phyloP scores from a whole-genome alignment of 2,329 filamentous ascomycete genomes.

The Harringtonia lauricola region DNA sequence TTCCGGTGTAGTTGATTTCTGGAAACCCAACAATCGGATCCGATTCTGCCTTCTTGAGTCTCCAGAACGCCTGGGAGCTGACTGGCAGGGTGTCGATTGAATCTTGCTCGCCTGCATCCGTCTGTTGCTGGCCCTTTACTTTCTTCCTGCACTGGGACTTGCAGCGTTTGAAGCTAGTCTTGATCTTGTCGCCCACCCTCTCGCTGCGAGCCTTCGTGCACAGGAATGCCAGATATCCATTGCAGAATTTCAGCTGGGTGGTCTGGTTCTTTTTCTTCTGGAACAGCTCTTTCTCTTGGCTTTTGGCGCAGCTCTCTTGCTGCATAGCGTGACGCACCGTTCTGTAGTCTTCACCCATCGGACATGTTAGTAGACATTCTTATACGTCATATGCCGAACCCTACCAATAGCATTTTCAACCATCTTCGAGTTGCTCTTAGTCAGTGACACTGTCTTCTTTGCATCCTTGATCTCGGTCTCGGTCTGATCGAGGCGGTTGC shows the following conservation, averaged over 20 bases:
- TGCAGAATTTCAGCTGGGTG: not conserved
- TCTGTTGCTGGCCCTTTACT: too few species aligned
- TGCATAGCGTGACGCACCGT: too few species aligned
- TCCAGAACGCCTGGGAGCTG: conserved; percentile 6
- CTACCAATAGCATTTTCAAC: too few species aligned
- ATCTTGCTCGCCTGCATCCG: not conserved
- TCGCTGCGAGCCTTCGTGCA: not conserved
- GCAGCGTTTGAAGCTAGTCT: not conserved
- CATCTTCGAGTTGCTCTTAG: too few species aligned
- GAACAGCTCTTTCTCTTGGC: not conserved
- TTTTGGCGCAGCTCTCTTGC: too few species aligned
- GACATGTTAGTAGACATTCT: too few species aligned
- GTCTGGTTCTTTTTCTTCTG: not conserved
- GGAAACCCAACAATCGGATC: not conserved
- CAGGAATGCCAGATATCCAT: not conserved
- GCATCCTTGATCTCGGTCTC: too few species aligned
- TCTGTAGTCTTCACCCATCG: too few species aligned
- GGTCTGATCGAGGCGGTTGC: too few species aligned
- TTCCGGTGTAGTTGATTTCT: not conserved
- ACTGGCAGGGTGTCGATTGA: conserved; percentile 2
- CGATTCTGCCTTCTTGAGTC: not conserved
- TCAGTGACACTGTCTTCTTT: too few species aligned
- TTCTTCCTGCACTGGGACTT: not conserved
- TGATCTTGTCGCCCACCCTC: not conserved
- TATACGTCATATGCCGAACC: too few species aligned